phyloP scores from a whole-genome alignment of 345 rosid species.

The Melastoma malabathricum region DNA sequence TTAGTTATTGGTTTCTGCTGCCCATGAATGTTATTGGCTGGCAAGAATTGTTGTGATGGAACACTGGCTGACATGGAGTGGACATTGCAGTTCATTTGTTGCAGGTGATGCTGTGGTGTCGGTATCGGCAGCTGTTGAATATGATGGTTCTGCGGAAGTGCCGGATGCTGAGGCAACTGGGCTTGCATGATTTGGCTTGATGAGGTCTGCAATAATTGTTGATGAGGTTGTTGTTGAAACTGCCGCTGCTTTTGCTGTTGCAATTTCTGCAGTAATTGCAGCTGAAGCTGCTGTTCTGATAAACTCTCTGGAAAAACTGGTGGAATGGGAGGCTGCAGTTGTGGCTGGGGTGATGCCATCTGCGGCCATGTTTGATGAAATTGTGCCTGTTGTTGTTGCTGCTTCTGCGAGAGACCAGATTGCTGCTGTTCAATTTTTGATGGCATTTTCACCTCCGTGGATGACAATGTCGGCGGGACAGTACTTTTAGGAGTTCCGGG shows the following conservation, averaged over 20 bases:
- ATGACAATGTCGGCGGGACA: constrained; percentile 36
- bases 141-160: constrained; percentile 42
- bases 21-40: constrained; percentile 34
- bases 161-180: constrained; percentile 57
- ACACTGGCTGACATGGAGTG: constrained; percentile 37
- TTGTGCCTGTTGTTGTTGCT: constrained; percentile 45
- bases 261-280: constrained; percentile 46
- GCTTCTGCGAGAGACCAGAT: constrained; percentile 39
- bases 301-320: constrained; percentile 52
- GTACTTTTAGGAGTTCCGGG: constrained; percentile 32
- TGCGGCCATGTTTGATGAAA: constrained; percentile 46
- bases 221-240: constrained; percentile 41
- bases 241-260: constrained; percentile 31
- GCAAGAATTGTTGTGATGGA: constrained; percentile 46
- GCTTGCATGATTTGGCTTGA: constrained; percentile 48
- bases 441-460: constrained; percentile 49
- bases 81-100: constrained; percentile 39
- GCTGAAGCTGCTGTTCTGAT: constrained; percentile 75
- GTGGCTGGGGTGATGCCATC: constrained; percentile 42
- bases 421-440: constrained; percentile 54
- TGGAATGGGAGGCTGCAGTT: constrained; percentile 21
- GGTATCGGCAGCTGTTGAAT: constrained; percentile 33
- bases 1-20: constrained; percentile 35
- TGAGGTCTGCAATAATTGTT: constrained; percentile 48
- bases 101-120: constrained; percentile 39